phyloP scores from a whole-genome alignment of 176 grass and related monocot species.

The Oropetium thomaeum region DNA sequence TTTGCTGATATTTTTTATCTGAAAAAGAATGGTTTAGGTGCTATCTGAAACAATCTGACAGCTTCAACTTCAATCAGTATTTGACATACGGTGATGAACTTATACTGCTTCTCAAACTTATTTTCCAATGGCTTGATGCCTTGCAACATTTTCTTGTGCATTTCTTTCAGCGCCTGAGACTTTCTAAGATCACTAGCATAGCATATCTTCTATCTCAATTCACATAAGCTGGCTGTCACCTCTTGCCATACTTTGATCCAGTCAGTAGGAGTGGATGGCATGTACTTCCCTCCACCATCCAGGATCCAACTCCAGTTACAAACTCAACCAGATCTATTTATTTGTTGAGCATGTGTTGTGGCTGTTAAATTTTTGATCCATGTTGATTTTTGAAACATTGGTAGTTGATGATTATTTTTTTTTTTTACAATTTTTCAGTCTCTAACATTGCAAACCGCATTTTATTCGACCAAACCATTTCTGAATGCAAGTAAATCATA shows the following conservation, averaged over 20 bases:
- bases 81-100: no score
- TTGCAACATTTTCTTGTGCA: no score
- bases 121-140: no score
- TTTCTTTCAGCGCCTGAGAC: no score
- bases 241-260: no score
- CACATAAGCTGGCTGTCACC: no score
- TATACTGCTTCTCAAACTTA: no score
- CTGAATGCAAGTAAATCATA: background rate
- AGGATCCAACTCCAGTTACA: background rate
- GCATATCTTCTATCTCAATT: no score
- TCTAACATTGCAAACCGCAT: background rate
- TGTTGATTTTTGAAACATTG: background rate
- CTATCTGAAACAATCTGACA: background rate
- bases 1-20: background rate
- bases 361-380: slow-evolving; percentile 15
- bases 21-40: background rate
- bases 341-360: background rate
- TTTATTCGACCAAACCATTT: background rate
- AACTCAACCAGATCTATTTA: background rate
- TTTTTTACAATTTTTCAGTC: background rate
- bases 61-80: no score
- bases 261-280: background rate
- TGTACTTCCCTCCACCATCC: background rate
- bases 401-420: background rate
- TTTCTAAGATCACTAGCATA: no score